Percentiles rank a stretch among this genome's conserved stretches.
Conservation (phyloP, 371 early-diverging fungal species). For the Cokeromyces recurvatus region DNA sequence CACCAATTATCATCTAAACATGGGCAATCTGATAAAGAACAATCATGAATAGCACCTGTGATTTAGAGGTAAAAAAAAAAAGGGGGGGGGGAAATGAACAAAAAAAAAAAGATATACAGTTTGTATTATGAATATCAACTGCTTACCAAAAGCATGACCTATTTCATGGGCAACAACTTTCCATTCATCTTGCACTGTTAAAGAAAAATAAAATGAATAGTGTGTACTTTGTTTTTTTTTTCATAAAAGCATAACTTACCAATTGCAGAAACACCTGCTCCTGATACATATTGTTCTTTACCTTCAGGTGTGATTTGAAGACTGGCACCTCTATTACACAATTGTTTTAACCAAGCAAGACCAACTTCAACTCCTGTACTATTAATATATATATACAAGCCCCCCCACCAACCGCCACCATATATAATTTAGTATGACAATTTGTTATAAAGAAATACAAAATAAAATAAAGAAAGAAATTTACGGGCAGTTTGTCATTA, state of each 20-base stretch:
- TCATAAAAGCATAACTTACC: too few species aligned
- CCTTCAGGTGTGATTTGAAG: slow-evolving; percentile 36
- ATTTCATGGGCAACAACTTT: slow-evolving; percentile 95
- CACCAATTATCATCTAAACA: slow-evolving; percentile 40
- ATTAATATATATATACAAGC: too few species aligned
- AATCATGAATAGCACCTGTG: slow-evolving; percentile 67
- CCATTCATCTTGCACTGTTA: slow-evolving; percentile 78
- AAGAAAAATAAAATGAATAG: not conserved
- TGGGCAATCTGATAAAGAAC: slow-evolving; percentile 55
- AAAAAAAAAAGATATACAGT: not conserved
- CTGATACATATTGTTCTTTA: slow-evolving; percentile 59
- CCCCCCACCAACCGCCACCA: too few species aligned
- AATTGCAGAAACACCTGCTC: slow-evolving; percentile 86
- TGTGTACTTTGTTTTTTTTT: too few species aligned
- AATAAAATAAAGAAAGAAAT: slow-evolving; percentile 5
- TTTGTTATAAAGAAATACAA: too few species aligned
- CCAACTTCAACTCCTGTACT: slow-evolving; percentile 85
- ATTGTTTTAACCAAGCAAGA: slow-evolving; percentile 86
- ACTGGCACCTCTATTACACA: slow-evolving; percentile 59
- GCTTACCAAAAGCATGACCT: slow-evolving; percentile 82
- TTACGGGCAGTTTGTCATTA: slow-evolving; percentile 84
- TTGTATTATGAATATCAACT: not conserved
- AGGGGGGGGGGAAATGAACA: not conserved
- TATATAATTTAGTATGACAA: too few species aligned
- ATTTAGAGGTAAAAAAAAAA: not conserved